Base-by-base conservation (phyloP, 305 asterid genomes). In the Coffea humblotiana region DNA sequence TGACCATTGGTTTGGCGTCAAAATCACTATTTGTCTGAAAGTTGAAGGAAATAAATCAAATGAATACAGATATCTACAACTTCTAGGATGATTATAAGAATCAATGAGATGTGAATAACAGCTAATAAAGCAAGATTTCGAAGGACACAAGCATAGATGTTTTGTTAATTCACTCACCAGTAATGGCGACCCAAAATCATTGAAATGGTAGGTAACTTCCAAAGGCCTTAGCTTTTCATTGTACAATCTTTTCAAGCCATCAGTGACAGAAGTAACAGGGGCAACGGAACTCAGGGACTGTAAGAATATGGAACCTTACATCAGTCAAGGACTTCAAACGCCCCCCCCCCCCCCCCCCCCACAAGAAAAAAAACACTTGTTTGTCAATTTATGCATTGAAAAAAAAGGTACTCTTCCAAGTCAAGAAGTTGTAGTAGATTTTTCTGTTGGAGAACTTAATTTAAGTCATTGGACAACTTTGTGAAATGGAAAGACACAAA, bases 1-100 rank as follows among this genome's bases (percentile, higher is more conserved):
- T 95, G 84, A 95, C 96, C 98, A 93, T 93, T 12, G 99, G 98
- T 79, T 92, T 95, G 79, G 99, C 93, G 79, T 93, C 97, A 84
- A 93, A 95, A 86, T 95, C 99, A 40, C 97, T 93, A 66, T 74
- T 84, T 48, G 97, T 91, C 99, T 95, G 78, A 45, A 68, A 79
- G 77, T 47, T 74, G 68, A 79, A 74, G 45, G 29, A 77, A 43
- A 48, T 78, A 23, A 63, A 75, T 64, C 23, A 23, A 61, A 51
- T n/a, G 66, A 71, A 32, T 25, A 18, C 35, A 35, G 7, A 18
- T 15, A 66, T 48, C 47, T 0, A 51, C 6, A 40, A 76, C 29
- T 16, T 48, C 54, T 58, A 21, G 29, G 25, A 66, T 49, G 25
- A 19, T 60, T 67, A 47, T 51, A 37, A 71, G 1, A 40, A 64